Base-by-base conservation (phyloP, 164 flowering plant genomes). In the Kalanchoe fedtschenkoi region DNA sequence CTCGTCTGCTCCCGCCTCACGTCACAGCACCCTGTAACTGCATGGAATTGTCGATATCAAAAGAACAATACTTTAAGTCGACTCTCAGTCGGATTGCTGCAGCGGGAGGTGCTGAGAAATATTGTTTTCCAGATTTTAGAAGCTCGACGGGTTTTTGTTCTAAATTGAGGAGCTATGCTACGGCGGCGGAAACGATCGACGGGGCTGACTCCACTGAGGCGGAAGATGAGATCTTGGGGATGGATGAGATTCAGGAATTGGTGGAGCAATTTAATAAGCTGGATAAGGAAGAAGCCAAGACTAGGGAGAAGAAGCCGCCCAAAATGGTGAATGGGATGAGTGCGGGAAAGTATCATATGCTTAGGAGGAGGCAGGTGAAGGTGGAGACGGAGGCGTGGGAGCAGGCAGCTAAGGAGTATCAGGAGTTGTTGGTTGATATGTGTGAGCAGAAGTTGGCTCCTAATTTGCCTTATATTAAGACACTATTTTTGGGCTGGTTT, bases 371-470 rank as follows among this genome's bases (percentile, higher is more conserved):
- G 70, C 91, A 85, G 60, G 58, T 80, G 19, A 80, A 80, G 71
- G 66, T 71, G 51, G 91, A 85, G 75, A 83, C 88, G 0, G 91
- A 81, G 71, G 88, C 88, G 5, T 85, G 88, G 91, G 76, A 81
- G 22, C 69, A 78, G 60, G 88, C 91, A 0, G 83, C 85, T 0
- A 75, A 70, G 64, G 91, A 85, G 76, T 85, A 85, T 60, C 69
- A 68, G 56, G 88, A 85, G 64, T 76, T 85, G 28, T 58, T 81
- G 16, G 38, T 21, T 46, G 86, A 81, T 60, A 85, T 85, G 85
- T 81, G 91, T 62, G 77, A 83, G 76, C 83, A 83, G 62, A 85
- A 81, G 73, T 74, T 85, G 32, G 86, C 85, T 1, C 91, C 91
- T 55, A 85, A 80, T 74, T 74, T 85, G 72, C 91, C 91, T 0